Percentiles rank a stretch among this genome's conserved stretches.
These are phyloP conservation scores for Cavenderia fasciculata DNA, from an alignment of 78 protist genomes.

Conservation along the genomic window DNA sequence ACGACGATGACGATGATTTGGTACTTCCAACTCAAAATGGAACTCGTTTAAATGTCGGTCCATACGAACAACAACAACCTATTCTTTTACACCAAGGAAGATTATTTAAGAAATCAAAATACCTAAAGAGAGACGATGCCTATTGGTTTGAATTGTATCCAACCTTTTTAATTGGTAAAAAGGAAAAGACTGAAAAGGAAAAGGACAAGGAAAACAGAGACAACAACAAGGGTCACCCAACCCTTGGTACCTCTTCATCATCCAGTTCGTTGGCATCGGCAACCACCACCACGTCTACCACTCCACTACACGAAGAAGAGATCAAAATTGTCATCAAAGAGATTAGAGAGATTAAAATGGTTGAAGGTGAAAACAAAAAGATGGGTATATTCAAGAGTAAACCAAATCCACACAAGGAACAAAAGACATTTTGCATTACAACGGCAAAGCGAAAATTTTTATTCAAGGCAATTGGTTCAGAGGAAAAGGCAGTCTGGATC, in stretches of 20 bases:
- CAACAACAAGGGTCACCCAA: too few species aligned
- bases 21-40: constrained; percentile 1
- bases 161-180: neutral
- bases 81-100: constrained; percentile 2
- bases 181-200: neutral
- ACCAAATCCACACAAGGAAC: neutral
- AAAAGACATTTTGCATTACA: neutral
- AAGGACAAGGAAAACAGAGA: neutral
- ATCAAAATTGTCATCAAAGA: neutral
- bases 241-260: too few species aligned
- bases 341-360: neutral
- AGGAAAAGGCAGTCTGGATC: neutral
- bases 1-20: neutral
- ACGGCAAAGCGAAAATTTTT: neutral
- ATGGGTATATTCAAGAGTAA: neutral
- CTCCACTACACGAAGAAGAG: neutral
- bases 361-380: neutral
- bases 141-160: neutral
- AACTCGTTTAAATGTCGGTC: neutral
- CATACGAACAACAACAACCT: neutral
- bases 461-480: neutral
- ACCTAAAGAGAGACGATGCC: constrained; percentile 20
- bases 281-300: too few species aligned
- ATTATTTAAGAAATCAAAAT: constrained; percentile 44
- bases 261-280: too few species aligned